Evolutionary conservation across 441 rosid species (phyloP).

Genomic region (Brassica balearica): DNA sequence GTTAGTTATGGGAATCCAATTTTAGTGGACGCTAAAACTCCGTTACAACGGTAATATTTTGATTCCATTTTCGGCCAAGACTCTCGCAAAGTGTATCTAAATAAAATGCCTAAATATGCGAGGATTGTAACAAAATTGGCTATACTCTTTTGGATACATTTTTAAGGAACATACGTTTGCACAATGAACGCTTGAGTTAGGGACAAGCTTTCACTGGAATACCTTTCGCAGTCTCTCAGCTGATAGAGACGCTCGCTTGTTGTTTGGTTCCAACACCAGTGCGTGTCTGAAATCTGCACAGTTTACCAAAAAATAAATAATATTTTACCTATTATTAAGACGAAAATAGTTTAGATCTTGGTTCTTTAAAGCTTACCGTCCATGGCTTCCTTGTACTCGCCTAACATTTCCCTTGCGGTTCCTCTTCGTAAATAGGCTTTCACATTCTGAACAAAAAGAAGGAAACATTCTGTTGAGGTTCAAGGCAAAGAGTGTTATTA

Average conservation of each 20-base stretch:
- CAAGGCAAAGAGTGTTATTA: not conserved
- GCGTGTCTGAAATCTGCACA: slow-evolving; percentile 81
- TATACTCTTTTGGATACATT: slow-evolving; percentile 32
- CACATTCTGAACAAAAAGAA: slow-evolving; percentile 59
- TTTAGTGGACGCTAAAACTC: slow-evolving; percentile 16
- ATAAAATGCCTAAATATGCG: slow-evolving; percentile 31
- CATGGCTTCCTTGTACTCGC: slow-evolving; percentile 78
- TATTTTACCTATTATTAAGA: not conserved
- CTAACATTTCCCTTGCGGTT: slow-evolving; percentile 92
- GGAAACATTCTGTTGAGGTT: not conserved
- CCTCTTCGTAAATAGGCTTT: slow-evolving; percentile 96
- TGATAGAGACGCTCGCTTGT: slow-evolving; percentile 78
- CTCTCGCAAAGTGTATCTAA: slow-evolving; percentile 16
- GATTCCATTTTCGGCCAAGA: slow-evolving; percentile 21
- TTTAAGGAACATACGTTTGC: slow-evolving; percentile 17
- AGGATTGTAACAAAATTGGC: slow-evolving; percentile 45
- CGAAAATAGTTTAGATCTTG: not conserved
- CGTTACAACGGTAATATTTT: not conserved
- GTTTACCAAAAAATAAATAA: not conserved
- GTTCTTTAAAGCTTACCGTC: slow-evolving; percentile 57
- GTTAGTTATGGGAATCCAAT: slow-evolving; percentile 23
- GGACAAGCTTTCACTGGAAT: slow-evolving; percentile 54
- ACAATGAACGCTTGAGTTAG: slow-evolving; percentile 4
- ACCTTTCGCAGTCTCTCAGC: slow-evolving; percentile 76
- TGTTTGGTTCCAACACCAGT: slow-evolving; percentile 91